Conservation (phyloP, 1,284 basidiomycete genomes). For the Ganoderma leucocontextum region DNA sequence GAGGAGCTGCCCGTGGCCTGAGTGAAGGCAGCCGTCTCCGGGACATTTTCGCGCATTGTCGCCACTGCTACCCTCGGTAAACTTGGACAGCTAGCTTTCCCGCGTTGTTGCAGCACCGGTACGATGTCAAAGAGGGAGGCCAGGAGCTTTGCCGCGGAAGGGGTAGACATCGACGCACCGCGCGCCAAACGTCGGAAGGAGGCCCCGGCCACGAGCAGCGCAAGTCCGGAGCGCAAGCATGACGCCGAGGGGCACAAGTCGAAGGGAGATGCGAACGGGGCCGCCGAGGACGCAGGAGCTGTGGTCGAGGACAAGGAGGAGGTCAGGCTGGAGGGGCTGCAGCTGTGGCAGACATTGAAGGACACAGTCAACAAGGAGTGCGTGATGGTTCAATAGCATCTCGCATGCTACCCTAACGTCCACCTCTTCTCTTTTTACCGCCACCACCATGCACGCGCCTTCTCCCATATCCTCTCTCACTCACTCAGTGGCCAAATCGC, state of each 20-base stretch:
- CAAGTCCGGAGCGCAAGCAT: conserved; percentile 37
- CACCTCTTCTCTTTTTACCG: conserved; percentile 31
- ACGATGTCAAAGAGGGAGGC: conserved; percentile 75
- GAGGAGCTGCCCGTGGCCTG: conserved; percentile 9
- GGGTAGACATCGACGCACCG: conserved; percentile 63
- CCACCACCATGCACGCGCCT: conserved; percentile 22
- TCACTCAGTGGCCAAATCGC: conserved; percentile 67
- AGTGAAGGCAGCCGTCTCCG: conserved; percentile 23
- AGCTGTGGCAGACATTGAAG: conserved; percentile 77
- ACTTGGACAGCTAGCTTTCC: conserved; percentile 20
- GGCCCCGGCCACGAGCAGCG: conserved; percentile 43
- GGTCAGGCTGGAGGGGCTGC: conserved; percentile 67
- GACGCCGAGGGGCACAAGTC: conserved; percentile 32
- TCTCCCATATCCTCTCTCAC: conserved; percentile 12
- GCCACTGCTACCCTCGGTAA: conserved; percentile 22
- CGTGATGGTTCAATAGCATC: conserved; percentile 50
- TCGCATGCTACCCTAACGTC: conserved; percentile 41
- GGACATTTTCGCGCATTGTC: conserved; percentile 27
- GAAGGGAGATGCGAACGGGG: conserved; percentile 37
- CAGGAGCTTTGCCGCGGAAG: conserved; percentile 52
- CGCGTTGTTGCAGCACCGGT: conserved; percentile 13
- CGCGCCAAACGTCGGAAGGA: conserved; percentile 77
- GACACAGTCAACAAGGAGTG: conserved; percentile 86
- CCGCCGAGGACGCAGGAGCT: conserved; percentile 34
- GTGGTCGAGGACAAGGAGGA: conserved; percentile 47